These are phyloP conservation scores for Striga asiatica DNA, from an alignment of 257 asterid species.

Conservation along the genomic window DNA sequence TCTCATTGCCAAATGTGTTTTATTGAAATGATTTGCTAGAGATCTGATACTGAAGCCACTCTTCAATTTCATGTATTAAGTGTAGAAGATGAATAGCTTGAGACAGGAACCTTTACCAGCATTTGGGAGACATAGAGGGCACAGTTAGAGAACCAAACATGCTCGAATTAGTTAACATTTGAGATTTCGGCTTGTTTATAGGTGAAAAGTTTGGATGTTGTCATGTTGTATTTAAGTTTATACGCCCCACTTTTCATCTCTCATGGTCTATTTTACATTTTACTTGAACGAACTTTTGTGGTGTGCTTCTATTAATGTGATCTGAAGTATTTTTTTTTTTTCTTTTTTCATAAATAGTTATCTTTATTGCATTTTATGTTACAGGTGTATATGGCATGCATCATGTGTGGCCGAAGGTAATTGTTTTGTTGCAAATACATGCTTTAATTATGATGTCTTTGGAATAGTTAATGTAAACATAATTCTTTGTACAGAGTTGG, in stretches of 20 bases:
- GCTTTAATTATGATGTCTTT: slow-evolving; percentile 12
- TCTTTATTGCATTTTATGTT: slow-evolving; percentile 18
- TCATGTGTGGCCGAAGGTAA: slow-evolving; percentile 81
- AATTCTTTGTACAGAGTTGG: slow-evolving; percentile 63
- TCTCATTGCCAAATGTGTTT: background rate
- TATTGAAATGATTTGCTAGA: background rate
- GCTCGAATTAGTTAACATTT: background rate
- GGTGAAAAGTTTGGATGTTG: background rate
- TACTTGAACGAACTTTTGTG: background rate
- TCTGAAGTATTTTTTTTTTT: background rate
- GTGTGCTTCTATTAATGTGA: slow-evolving; percentile 6
- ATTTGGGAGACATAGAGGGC: background rate
- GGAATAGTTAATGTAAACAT: slow-evolving; percentile 9
- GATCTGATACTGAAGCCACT: background rate
- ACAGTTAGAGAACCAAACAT: background rate
- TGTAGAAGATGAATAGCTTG: background rate
- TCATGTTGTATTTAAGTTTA: background rate
- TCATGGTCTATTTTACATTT: slow-evolving; percentile 4
- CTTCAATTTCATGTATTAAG: background rate
- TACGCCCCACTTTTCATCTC: background rate
- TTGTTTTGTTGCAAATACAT: slow-evolving; percentile 9
- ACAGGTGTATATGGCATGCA: slow-evolving; percentile 93
- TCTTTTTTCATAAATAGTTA: background rate
- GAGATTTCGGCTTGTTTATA: background rate
- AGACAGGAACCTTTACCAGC: background rate